These are phyloP conservation scores for Oryza nivara DNA, from an alignment of 176 grass and related monocot genomes.

Conservation along the genomic window DNA sequence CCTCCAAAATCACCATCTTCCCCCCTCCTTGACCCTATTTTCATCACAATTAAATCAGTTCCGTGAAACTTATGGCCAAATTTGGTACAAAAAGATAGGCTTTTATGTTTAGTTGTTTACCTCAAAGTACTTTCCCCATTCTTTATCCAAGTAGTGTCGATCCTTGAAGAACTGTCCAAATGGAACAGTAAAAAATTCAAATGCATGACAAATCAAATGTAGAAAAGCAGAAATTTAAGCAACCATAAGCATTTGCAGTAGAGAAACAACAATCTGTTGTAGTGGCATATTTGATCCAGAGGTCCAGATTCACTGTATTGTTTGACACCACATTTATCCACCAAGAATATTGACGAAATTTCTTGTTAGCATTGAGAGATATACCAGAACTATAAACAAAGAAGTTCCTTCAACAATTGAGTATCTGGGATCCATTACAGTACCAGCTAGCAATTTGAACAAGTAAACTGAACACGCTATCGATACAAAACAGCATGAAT, in stretches of 20 bases:
- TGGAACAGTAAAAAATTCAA: slow-evolving; percentile 25
- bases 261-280: background rate
- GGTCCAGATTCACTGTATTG: background rate
- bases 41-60: slow-evolving; percentile 19
- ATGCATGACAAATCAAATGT: background rate
- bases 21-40: slow-evolving; percentile 44
- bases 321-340: background rate
- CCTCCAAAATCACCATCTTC: slow-evolving; percentile 81
- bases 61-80: slow-evolving; percentile 13
- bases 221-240: background rate
- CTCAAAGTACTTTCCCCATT: slow-evolving; percentile 85
- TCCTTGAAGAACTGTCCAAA: slow-evolving; percentile 92
- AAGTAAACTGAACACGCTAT: background rate
- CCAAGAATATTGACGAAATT: background rate
- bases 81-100: background rate
- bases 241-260: background rate
- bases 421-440: background rate
- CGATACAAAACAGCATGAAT: background rate
- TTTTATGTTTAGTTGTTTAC: slow-evolving; percentile 50
- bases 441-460: background rate
- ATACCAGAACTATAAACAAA: background rate
- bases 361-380: background rate
- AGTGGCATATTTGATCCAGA: background rate
- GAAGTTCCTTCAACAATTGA: background rate
- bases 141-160: slow-evolving; percentile 93